Conservation (phyloP, 2,329 filamentous ascomycete species). For the Phialophora tarda region DNA sequence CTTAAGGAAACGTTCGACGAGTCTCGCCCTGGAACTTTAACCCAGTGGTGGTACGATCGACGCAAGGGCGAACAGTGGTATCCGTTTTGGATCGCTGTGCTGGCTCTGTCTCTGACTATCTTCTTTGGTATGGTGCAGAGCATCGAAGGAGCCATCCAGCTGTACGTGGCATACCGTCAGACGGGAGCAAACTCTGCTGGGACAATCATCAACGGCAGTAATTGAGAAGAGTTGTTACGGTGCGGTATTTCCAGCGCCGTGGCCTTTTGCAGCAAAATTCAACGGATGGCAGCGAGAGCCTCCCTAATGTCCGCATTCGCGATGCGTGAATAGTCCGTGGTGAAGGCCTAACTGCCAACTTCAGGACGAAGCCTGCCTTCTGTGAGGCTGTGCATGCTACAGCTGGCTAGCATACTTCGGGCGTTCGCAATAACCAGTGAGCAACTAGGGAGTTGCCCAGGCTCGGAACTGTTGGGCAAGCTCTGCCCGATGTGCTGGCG, state of each 20-base stretch:
- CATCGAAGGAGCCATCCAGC: constrained; percentile 51
- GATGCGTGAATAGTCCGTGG: background rate
- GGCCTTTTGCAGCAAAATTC: background rate
- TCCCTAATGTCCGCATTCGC: background rate
- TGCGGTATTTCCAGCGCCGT: no score
- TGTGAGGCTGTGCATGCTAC: background rate
- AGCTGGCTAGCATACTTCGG: background rate
- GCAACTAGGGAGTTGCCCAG: background rate
- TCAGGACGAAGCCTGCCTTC: background rate
- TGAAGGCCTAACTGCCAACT: background rate
- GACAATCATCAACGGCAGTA: background rate
- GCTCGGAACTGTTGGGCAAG: background rate
- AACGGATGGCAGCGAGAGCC: background rate
- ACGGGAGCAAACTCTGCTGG: background rate
- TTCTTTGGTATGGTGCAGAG: constrained; percentile 45
- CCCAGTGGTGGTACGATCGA: constrained; percentile 46
- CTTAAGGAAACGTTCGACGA: constrained; percentile 53
- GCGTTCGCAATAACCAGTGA: background rate
- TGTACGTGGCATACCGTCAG: constrained; percentile 44
- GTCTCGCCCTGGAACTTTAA: constrained; percentile 44
- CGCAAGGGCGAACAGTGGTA: constrained; percentile 45
- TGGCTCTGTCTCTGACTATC: constrained; percentile 44
- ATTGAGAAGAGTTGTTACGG: no score
- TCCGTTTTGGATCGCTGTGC: constrained; percentile 53
- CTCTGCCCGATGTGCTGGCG: background rate